phyloP scores from a whole-genome alignment of 208 protist species.

The Leishmania mexicana region DNA sequence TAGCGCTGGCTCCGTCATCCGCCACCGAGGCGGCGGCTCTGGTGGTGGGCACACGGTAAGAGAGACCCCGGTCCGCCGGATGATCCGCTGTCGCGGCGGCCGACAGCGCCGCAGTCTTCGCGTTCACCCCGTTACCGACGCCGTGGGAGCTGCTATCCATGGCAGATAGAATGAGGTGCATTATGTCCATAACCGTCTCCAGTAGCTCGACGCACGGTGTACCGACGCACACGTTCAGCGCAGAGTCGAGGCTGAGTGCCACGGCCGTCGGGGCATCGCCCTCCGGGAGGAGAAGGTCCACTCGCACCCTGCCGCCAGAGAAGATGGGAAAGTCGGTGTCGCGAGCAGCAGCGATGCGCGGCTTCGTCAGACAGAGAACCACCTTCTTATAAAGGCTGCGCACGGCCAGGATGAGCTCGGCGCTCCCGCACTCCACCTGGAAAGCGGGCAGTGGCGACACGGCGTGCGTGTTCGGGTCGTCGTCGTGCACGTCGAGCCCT shows the following conservation, averaged over 20 bases:
- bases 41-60: not conserved
- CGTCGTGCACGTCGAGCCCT: constrained; percentile 72
- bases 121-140: constrained; percentile 1
- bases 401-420: constrained; percentile 63
- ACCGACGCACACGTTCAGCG: constrained; percentile 55
- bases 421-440: constrained; percentile 49
- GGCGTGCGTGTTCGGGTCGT: constrained; percentile 44
- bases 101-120: not conserved
- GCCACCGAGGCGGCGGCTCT: not conserved
- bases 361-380: constrained; percentile 50
- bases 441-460: constrained; percentile 49
- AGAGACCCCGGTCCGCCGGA: not conserved
- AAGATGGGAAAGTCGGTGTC: constrained; percentile 57
- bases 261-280: constrained; percentile 36
- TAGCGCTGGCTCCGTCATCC: not conserved
- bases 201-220: constrained; percentile 82
- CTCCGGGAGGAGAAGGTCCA: constrained; percentile 40
- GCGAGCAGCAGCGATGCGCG: constrained; percentile 46
- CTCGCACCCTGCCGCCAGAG: constrained; percentile 37
- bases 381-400: constrained; percentile 51
- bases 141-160: constrained; percentile 19
- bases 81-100: not conserved
- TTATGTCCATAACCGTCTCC: constrained; percentile 79
- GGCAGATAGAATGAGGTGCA: constrained; percentile 58
- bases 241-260: constrained; percentile 42